Evolutionary conservation across 2,329 filamentous ascomycete genomes (phyloP).

Genomic region (Leptographium wingfieldii): DNA sequence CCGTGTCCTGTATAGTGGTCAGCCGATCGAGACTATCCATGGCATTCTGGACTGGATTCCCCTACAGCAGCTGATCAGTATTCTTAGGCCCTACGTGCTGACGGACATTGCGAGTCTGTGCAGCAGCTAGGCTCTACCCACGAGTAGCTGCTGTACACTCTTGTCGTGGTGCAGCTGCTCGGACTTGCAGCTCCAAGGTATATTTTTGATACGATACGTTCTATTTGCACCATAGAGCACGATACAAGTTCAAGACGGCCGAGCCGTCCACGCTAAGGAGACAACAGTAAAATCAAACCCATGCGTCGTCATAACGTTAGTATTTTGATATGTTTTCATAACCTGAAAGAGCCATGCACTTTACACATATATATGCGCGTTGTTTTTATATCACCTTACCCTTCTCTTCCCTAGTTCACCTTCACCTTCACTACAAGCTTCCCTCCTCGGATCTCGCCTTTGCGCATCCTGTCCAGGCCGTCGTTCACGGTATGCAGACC

Average conservation of each 20-base stretch:
- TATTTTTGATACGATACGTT: no score
- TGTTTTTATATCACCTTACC: not conserved
- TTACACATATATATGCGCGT: not conserved
- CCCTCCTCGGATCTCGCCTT: slow-evolving; percentile 54
- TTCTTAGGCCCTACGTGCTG: slow-evolving; percentile 1
- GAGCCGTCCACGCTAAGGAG: no score
- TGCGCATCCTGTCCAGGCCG: slow-evolving; percentile 52
- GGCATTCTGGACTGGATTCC: slow-evolving; percentile 4
- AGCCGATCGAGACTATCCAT: slow-evolving; percentile 2
- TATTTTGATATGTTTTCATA: not conserved
- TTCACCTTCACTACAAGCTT: slow-evolving; percentile 45
- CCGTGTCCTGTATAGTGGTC: slow-evolving; percentile 4
- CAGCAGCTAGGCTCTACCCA: not conserved
- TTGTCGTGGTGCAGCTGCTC: no score
- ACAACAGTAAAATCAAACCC: no score
- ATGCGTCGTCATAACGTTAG: not conserved
- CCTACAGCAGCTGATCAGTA: not conserved
- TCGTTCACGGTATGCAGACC: slow-evolving; percentile 56
- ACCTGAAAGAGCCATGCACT: not conserved
- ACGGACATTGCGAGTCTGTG: not conserved
- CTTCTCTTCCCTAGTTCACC: slow-evolving; percentile 9
- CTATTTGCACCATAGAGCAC: no score
- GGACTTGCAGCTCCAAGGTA: no score
- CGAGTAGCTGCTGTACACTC: no score
- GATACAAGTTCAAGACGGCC: no score